phyloP scores from a whole-genome alignment of 169 alveolate species.

The Eimeria acervulina region DNA sequence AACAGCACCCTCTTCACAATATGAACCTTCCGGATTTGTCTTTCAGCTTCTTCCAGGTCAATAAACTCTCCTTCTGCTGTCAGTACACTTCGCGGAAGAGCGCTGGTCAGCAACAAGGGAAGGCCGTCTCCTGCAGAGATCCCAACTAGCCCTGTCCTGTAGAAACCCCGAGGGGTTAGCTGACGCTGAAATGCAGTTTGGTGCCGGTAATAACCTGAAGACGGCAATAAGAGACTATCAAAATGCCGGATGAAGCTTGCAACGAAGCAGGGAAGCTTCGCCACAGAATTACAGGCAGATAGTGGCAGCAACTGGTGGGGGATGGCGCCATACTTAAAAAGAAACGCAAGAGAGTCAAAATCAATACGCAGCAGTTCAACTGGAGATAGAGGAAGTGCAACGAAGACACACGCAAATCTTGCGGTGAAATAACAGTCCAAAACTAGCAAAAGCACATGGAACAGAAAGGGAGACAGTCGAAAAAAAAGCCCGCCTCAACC shows the following conservation, averaged over 20 bases:
- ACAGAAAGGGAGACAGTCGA: background rate
- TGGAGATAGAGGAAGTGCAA: background rate
- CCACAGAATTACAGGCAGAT: background rate
- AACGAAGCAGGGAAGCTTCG: background rate
- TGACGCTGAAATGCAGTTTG: conserved; percentile 71
- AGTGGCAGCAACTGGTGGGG: background rate
- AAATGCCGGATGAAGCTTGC: background rate
- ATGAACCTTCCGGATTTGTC: conserved; percentile 53
- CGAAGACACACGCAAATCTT: background rate
- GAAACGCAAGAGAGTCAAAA: background rate
- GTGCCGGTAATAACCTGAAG: conserved; percentile 65
- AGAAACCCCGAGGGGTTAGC: conserved; percentile 46
- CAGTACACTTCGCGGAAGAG: conserved; percentile 34
- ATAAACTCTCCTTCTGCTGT: conserved; percentile 72
- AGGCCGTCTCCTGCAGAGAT: conserved; percentile 36
- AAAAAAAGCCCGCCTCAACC: background rate
- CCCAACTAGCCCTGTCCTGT: conserved; percentile 60
- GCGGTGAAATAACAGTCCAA: background rate
- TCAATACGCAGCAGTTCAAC: background rate
- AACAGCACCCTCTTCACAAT: conserved; percentile 41
- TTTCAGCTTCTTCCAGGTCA: conserved; percentile 73
- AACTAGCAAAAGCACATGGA: background rate
- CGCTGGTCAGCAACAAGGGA: conserved; percentile 45
- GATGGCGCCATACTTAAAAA: background rate
- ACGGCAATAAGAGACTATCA: background rate